phyloP scores from a whole-genome alignment of 495 filamentous ascomycete species.

The Penicillium nucicola region DNA sequence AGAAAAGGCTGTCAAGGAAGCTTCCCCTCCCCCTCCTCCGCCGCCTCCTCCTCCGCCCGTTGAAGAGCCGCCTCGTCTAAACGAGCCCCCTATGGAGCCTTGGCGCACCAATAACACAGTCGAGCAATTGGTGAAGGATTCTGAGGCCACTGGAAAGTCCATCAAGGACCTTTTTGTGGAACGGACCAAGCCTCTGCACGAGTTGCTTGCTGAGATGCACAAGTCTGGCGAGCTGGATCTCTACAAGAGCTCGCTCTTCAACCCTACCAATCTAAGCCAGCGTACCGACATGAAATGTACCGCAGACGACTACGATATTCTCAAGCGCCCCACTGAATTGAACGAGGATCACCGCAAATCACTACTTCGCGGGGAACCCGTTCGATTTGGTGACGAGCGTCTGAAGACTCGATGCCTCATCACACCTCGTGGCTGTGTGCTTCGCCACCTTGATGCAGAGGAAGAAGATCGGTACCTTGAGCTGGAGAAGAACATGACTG shows the following conservation, averaged over 20 bases:
- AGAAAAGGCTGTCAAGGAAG: constrained; percentile 34
- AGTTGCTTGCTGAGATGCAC: constrained; percentile 50
- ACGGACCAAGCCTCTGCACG: constrained; percentile 38
- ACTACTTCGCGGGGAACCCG: constrained; percentile 38
- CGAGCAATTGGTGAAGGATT: constrained; percentile 37
- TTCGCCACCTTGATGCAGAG: constrained; percentile 69
- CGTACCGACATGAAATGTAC: constrained; percentile 50
- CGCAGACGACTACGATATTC: constrained; percentile 39
- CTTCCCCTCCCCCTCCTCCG: constrained; percentile 10
- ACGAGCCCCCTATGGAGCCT: constrained; percentile 23
- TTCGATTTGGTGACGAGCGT: constrained; percentile 32
- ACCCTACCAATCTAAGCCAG: constrained; percentile 48
- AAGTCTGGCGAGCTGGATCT: constrained; percentile 45
- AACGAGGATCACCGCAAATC: constrained; percentile 41
- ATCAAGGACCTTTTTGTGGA: constrained; percentile 42
- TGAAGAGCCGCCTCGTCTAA: constrained; percentile 31
- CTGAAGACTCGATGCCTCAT: constrained; percentile 56
- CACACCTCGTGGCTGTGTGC: constrained; percentile 73
- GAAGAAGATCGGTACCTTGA: constrained; percentile 76
- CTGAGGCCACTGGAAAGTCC: constrained; percentile 30
- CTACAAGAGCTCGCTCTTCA: constrained; percentile 52
- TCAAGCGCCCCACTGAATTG: constrained; percentile 37
- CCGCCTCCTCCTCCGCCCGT: background rate
- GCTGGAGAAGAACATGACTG: constrained; percentile 61
- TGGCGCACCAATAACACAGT: constrained; percentile 46